A percentile compares a stretch with the other conserved stretches of the same genome.
Evolutionary conservation across 306 rosid species (phyloP).

Genomic region (Cucurbita ficifolia): DNA sequence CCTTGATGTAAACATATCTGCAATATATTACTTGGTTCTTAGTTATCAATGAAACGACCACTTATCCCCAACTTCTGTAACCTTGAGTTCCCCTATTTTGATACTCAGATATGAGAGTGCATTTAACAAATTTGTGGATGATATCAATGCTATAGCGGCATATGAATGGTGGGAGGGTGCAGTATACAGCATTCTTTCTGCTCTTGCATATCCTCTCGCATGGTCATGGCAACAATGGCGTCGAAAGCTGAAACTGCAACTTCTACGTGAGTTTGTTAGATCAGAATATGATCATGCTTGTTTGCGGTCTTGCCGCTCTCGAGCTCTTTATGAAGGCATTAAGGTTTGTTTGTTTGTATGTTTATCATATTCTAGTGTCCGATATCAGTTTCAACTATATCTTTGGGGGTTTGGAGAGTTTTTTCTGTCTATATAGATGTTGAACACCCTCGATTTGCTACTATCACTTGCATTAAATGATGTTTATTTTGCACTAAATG

Average conservation of each 20-base stretch:
- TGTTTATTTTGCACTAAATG: not conserved
- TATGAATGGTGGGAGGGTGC: conserved; percentile 99
- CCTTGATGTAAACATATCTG: not conserved
- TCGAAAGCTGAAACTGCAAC: conserved; percentile 74
- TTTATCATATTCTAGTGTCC: not conserved
- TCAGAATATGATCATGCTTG: conserved; percentile 96
- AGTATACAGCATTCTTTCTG: conserved; percentile 52
- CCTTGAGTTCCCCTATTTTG: conserved; percentile 9
- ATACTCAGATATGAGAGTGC: conserved; percentile 69
- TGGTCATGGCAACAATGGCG: conserved; percentile 99
- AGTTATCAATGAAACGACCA: not conserved
- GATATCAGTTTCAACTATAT: not conserved
- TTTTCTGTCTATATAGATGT: not conserved
- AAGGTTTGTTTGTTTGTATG: conserved; percentile 40
- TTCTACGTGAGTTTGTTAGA: conserved; percentile 82
- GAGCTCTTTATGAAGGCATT: conserved; percentile 96
- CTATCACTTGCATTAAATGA: not conserved
- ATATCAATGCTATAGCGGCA: conserved; percentile 77
- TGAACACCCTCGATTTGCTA: not conserved
- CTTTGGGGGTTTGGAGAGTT: not conserved
- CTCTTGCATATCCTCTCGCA: conserved; percentile 78
- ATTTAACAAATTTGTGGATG: conserved; percentile 82
- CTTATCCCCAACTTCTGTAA: not conserved
- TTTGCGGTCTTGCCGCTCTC: conserved; percentile 89
- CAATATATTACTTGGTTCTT: not conserved